These are phyloP conservation scores for Trapa incisa DNA, from an alignment of 345 rosid species.

Conservation along the genomic window DNA sequence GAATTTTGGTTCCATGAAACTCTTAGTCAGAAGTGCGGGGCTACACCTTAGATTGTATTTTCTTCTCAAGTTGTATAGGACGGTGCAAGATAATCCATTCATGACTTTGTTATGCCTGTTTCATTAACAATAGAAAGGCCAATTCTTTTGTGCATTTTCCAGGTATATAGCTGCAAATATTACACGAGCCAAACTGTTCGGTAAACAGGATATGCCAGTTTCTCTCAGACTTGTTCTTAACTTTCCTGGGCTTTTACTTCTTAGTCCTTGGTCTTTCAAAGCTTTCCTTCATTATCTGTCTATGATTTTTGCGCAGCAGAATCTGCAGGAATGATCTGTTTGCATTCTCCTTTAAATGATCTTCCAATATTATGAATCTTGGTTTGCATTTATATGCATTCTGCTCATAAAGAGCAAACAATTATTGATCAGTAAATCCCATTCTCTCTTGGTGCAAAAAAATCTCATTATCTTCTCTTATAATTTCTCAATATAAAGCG, in stretches of 20 bases:
- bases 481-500: too few relatives aligned
- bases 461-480: too few relatives aligned
- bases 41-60: slow-evolving; percentile 26
- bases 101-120: slow-evolving; percentile 15
- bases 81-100: slow-evolving; percentile 22
- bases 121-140: slow-evolving; percentile 20
- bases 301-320: background rate
- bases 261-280: too few relatives aligned
- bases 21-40: slow-evolving; percentile 20
- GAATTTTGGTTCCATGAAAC: slow-evolving; percentile 13
- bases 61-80: slow-evolving; percentile 40
- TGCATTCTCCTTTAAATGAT: background rate
- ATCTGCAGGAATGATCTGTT: background rate
- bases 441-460: too few relatives aligned
- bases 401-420: background rate
- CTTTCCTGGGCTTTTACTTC: too few relatives aligned
- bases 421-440: background rate
- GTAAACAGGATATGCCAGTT: background rate
- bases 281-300: too few relatives aligned
- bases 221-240: too few relatives aligned
- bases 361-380: background rate
- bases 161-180: too few relatives aligned
- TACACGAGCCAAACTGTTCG: background rate
- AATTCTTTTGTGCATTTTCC: background rate
- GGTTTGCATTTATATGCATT: background rate